Percentiles rank a stretch among this genome's conserved stretches.
phyloP scores from a whole-genome alignment of 352 stramenopile genomes.

The Globisporangium polare region DNA sequence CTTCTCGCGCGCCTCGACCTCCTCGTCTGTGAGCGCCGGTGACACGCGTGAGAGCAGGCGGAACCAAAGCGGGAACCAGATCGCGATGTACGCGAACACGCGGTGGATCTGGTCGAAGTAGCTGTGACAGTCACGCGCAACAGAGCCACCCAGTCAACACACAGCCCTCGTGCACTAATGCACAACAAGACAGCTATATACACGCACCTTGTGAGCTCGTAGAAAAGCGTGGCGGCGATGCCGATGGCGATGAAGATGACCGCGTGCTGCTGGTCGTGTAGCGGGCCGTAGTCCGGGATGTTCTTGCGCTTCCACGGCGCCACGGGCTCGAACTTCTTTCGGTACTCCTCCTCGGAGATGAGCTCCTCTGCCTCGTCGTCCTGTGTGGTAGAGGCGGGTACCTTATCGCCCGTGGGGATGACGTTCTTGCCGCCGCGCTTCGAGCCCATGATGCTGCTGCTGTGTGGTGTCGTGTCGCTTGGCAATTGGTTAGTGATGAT shows the following conservation, averaged over 20 bases:
- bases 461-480: not conserved
- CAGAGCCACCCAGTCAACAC: not conserved
- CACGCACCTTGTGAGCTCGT: slow-evolving; percentile 66
- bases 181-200: not conserved
- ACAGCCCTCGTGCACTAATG: not conserved
- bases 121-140: slow-evolving; percentile 15
- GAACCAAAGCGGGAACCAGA: slow-evolving; percentile 83
- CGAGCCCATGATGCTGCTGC: slow-evolving; percentile 4
- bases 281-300: slow-evolving; percentile 76
- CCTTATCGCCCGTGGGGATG: not conserved
- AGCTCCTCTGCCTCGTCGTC: slow-evolving; percentile 30
- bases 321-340: slow-evolving; percentile 69
- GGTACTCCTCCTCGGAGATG: slow-evolving; percentile 47
- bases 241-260: slow-evolving; percentile 68
- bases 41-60: slow-evolving; percentile 64
- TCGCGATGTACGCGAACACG: slow-evolving; percentile 70
- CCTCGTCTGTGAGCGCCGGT: slow-evolving; percentile 54
- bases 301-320: slow-evolving; percentile 75
- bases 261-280: slow-evolving; percentile 56
- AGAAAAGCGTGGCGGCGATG: slow-evolving; percentile 58
- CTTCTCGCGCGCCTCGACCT: slow-evolving; percentile 43
- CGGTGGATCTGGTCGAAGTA: slow-evolving; percentile 73
- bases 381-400: not conserved
- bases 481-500: not conserved
- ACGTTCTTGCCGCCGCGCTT: slow-evolving; percentile 16